Conservation (phyloP, 345 rosid species). For the Sisymbrium irio region DNA sequence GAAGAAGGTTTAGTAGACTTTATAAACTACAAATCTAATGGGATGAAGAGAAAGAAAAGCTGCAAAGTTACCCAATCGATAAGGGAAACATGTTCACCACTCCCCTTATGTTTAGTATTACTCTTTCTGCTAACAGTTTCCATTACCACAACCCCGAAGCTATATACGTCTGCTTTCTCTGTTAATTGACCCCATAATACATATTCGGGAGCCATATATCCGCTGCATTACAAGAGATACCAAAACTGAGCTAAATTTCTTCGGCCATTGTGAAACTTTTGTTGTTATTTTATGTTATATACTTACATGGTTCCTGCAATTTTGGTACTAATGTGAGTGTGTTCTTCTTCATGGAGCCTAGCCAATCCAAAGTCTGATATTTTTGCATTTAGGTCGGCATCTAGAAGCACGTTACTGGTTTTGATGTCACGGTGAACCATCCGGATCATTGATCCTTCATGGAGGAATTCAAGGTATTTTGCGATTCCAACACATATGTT, state of each 20-base stretch:
- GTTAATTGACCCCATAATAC: constrained; percentile 45
- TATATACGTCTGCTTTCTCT: constrained; percentile 50
- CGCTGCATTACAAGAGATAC: no score
- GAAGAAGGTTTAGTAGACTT: no score
- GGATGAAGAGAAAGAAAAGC: background rate
- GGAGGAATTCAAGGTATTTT: constrained; percentile 60
- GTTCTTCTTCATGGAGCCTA: constrained; percentile 48
- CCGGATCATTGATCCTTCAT: constrained; percentile 51
- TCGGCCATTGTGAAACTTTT: background rate
- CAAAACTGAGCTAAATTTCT: background rate
- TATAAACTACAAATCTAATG: no score
- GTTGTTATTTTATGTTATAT: background rate
- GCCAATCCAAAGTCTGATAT: constrained; percentile 76
- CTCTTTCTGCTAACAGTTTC: constrained; percentile 45
- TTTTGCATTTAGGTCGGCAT: constrained; percentile 49
- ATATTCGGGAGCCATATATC: constrained; percentile 48
- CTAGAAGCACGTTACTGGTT: constrained; percentile 58
- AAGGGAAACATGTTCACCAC: constrained; percentile 28
- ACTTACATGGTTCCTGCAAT: constrained; percentile 60
- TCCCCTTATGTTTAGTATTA: constrained; percentile 21
- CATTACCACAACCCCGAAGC: constrained; percentile 46
- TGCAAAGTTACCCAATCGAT: constrained; percentile 40
- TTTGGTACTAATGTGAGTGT: constrained; percentile 56
- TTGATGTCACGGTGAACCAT: constrained; percentile 73
- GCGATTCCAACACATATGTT: constrained; percentile 64